A percentile compares a stretch with the other conserved stretches of the same genome.
Conservation (phyloP, 257 asterid genomes). For the Fraxinus anomala region DNA sequence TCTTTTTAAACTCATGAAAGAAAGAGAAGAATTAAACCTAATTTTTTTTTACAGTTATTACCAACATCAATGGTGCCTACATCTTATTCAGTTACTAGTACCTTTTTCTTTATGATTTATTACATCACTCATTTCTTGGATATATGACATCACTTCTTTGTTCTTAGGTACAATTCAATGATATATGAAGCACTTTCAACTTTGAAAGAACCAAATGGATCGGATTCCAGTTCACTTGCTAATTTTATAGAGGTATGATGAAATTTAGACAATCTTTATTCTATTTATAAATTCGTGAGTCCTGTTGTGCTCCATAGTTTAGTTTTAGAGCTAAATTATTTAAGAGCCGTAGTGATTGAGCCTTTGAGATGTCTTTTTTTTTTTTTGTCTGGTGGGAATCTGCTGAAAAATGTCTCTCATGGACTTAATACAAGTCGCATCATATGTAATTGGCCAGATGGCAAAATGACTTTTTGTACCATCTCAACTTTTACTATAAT, state of each 20-base stretch:
- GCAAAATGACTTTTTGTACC: background rate
- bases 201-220: conserved; percentile 65
- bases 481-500: background rate
- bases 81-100: background rate
- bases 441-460: background rate
- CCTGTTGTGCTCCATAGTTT: no score
- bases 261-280: background rate
- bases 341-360: background rate
- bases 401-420: background rate
- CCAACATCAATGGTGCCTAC: background rate
- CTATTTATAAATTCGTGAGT: background rate
- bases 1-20: background rate
- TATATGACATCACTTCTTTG: conserved; percentile 22
- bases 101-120: conserved; percentile 2
- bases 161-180: conserved; percentile 67
- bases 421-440: background rate
- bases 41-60: background rate
- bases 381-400: background rate
- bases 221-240: conserved; percentile 65
- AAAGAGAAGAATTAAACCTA: conserved; percentile 5
- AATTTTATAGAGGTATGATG: conserved; percentile 67
- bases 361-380: background rate
- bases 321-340: no score
- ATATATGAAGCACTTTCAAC: conserved; percentile 74
- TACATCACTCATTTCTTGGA: conserved; percentile 10